Evolutionary conservation across 257 asterid genomes (phyloP).

Genomic region (Penstemon barbatus): DNA sequence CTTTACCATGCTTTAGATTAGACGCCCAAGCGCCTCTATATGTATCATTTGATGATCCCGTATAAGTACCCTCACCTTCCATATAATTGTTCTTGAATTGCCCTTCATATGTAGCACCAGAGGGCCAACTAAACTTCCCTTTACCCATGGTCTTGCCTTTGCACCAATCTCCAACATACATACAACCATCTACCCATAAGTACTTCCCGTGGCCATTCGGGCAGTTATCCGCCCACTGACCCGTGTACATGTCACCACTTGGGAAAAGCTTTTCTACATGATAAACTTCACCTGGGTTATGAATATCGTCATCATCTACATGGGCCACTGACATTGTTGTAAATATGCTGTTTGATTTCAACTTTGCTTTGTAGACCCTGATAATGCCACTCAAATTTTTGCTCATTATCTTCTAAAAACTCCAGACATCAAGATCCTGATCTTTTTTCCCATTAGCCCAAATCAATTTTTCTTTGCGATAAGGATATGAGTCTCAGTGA

Average conservation of each 20-base stretch:
- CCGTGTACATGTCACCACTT: slow-evolving; percentile 73
- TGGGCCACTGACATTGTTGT: slow-evolving; percentile 88
- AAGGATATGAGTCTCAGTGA: slow-evolving; percentile 30
- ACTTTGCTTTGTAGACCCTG: slow-evolving; percentile 62
- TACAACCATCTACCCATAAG: slow-evolving; percentile 83
- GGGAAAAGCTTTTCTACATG: slow-evolving; percentile 64
- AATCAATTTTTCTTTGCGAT: slow-evolving; percentile 32
- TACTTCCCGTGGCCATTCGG: slow-evolving; percentile 79
- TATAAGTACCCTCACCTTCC: slow-evolving; percentile 85
- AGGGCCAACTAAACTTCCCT: slow-evolving; percentile 90
- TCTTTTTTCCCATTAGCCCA: slow-evolving; percentile 23
- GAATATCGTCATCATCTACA: slow-evolving; percentile 71
- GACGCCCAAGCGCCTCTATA: slow-evolving; percentile 72
- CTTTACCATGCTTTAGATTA: slow-evolving; percentile 70
- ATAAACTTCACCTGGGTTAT: slow-evolving; percentile 38
- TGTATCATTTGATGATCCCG: slow-evolving; percentile 60
- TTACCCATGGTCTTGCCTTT: slow-evolving; percentile 63
- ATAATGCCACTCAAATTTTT: slow-evolving; percentile 53
- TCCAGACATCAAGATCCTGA: not conserved
- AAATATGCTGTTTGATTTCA: slow-evolving; percentile 49
- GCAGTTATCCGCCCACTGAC: slow-evolving; percentile 64
- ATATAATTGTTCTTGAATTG: slow-evolving; percentile 73
- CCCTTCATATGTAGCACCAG: slow-evolving; percentile 89
- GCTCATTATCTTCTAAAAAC: slow-evolving; percentile 42
- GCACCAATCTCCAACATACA: slow-evolving; percentile 83